A percentile compares a stretch with the other conserved stretches of the same genome.
Evolutionary conservation across 176 grass and related monocot genomes (phyloP).

Genomic region (Aegilops speltoides): DNA sequence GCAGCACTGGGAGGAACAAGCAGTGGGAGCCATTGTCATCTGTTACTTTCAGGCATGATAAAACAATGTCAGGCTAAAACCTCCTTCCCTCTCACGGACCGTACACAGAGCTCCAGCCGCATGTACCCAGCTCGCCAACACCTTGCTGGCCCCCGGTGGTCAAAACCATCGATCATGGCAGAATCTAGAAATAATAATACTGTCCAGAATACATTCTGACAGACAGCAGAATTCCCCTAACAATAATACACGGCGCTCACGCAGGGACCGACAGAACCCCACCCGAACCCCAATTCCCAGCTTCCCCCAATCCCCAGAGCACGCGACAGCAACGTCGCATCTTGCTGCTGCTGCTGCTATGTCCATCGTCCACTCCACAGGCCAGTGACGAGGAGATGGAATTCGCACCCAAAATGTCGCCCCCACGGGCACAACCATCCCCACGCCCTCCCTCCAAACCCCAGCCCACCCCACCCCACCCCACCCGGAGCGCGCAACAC

Average conservation of each 20-base stretch:
- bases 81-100: not conserved
- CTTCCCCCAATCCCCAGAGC: not conserved
- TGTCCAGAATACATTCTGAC: too few relatives aligned
- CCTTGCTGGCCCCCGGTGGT: not conserved
- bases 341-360: not conserved
- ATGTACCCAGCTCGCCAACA: conserved; percentile 1
- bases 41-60: not conserved
- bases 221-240: conserved; percentile 16
- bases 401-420: not conserved
- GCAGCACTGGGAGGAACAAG: not conserved
- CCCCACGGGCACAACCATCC: not conserved
- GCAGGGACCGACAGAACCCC: not conserved
- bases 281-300: not conserved
- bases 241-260: not conserved
- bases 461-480: too few relatives aligned
- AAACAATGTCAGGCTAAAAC: not conserved
- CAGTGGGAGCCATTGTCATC: not conserved
- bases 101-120: not conserved
- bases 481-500: not conserved
- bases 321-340: conserved; percentile 3
- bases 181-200: not conserved
- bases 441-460: not conserved
- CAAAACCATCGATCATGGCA: conserved; percentile 5
- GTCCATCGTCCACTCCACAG: not conserved
- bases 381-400: not conserved